Base-by-base conservation (phyloP, 164 flowering plant species). In the Nelumbo lutea region DNA sequence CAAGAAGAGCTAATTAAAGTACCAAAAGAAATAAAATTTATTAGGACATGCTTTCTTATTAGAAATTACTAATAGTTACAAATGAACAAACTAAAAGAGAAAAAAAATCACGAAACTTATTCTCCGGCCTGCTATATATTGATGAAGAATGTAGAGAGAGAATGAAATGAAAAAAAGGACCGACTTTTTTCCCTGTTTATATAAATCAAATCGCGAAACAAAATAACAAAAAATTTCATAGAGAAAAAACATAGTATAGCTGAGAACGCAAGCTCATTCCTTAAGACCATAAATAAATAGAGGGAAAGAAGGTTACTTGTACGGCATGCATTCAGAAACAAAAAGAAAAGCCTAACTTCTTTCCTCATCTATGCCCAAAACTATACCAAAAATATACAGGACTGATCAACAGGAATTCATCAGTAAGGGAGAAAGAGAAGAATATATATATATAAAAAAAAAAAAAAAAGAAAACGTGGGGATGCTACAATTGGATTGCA, bases 261-360 rank as follows among this genome's bases (percentile, higher is more conserved):
- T 27, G 4, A 68, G 45, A 68, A 59, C 9, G 40, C 70, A 40
- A 59, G 47, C 52, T 45, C n/a, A 55, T 41, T 42, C 70, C 62
- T 50, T 53, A 53, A 53, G 14, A 53, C 57, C 39, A 68, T 68
- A 65, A 68, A 56, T 7, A 64, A 55, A 27, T 10, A 64, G 9
- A 44, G 6, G 62, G 67, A 52, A 38, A 70, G 63, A 39, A 58
- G 69, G 67, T 70, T 68, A 68, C 78, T 77, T 77, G 50, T 73
- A 79, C 72, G 80, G 70, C 78, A 78, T 67, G 70, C 75, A 76
- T 74, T 69, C 75, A 64, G 58, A 14, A 42, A 62, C 61, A 42
- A 27, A 27, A 27, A 27, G 27, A 27, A 27, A 27, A 27, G 8
- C 53, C 60, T 8, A 67, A n/a, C 27, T 45, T 45, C 47, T 48